These are phyloP conservation scores for Lachancea nothofagi DNA, from an alignment of 805 yeast genomes.

Conservation along the genomic window DNA sequence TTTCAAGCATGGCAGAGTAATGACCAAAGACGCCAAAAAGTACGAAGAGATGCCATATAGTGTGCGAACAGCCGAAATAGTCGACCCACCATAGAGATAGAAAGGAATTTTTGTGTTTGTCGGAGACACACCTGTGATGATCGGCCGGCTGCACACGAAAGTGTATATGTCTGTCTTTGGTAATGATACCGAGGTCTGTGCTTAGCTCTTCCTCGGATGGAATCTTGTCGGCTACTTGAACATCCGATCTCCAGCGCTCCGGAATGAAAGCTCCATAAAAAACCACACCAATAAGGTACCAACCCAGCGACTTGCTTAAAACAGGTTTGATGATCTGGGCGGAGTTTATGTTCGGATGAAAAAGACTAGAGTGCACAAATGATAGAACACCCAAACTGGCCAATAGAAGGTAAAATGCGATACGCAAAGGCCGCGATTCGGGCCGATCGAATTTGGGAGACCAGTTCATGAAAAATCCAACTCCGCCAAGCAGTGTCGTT, in stretches of 20 bases:
- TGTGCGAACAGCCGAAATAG: conserved; percentile 71
- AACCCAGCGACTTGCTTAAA: conserved; percentile 53
- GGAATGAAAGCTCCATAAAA: conserved; percentile 87
- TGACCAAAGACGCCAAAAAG: conserved; percentile 87
- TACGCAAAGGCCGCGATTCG: conserved; percentile 72
- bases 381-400: conserved; percentile 72
- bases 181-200: conserved; percentile 28
- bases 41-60: conserved; percentile 91
- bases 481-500: conserved; percentile 59
- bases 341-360: conserved; percentile 52
- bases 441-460: conserved; percentile 87
- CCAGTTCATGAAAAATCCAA: conserved; percentile 83
- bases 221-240: conserved; percentile 42
- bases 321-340: conserved; percentile 60
- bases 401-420: conserved; percentile 71
- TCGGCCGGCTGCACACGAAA: conserved; percentile 39
- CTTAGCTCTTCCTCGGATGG: conserved; percentile 35
- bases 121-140: conserved; percentile 9
- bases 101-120: conserved; percentile 33
- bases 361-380: conserved; percentile 45
- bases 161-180: conserved; percentile 32
- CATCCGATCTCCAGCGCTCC: conserved; percentile 78
- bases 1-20: conserved; percentile 68
- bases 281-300: conserved; percentile 78
- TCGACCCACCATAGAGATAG: conserved; percentile 80